Percentiles rank a stretch among this genome's conserved stretches.
Evolutionary conservation across 768 basidiomycete species (phyloP).

Genomic region (Lentinula boryana): DNA sequence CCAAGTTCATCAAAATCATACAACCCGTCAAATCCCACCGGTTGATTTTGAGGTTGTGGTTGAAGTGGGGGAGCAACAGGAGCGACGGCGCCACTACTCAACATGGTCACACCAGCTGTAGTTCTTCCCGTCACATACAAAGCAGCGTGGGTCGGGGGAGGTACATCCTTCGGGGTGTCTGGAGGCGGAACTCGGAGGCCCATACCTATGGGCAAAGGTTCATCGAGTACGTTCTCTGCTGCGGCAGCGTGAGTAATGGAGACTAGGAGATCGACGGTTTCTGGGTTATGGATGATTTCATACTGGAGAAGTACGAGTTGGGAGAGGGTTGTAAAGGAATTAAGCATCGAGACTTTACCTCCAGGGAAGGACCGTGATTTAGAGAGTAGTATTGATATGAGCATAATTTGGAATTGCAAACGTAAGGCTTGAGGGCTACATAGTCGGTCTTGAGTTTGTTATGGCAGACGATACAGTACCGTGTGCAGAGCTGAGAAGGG

Average conservation of each 20-base stretch:
- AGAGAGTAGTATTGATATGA: conserved; percentile 64
- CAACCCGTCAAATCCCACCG: conserved; percentile 28
- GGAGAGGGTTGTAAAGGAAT: background rate
- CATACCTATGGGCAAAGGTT: conserved; percentile 56
- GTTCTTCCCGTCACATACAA: background rate
- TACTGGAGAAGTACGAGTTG: conserved; percentile 33
- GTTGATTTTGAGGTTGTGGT: conserved; percentile 5
- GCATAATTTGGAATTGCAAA: conserved; percentile 62
- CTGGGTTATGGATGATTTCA: conserved; percentile 60
- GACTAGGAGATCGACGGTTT: conserved; percentile 63
- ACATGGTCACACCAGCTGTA: background rate
- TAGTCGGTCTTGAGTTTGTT: conserved; percentile 44
- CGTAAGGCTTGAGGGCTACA: conserved; percentile 67
- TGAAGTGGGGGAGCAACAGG: background rate
- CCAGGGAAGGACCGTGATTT: conserved; percentile 61
- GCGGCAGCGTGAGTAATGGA: conserved; percentile 57
- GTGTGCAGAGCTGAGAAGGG: conserved; percentile 47
- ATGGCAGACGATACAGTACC: conserved; percentile 74
- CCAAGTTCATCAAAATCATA: conserved; percentile 48
- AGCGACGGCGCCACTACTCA: background rate
- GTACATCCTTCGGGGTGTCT: conserved; percentile 8
- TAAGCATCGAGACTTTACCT: conserved; percentile 30
- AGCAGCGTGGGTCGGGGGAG: background rate
- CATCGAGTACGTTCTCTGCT: conserved; percentile 43
- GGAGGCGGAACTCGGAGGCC: conserved; percentile 48